These are phyloP conservation scores for Agaricales sp. DNA, from an alignment of 1,284 basidiomycete species.

Conservation along the genomic window DNA sequence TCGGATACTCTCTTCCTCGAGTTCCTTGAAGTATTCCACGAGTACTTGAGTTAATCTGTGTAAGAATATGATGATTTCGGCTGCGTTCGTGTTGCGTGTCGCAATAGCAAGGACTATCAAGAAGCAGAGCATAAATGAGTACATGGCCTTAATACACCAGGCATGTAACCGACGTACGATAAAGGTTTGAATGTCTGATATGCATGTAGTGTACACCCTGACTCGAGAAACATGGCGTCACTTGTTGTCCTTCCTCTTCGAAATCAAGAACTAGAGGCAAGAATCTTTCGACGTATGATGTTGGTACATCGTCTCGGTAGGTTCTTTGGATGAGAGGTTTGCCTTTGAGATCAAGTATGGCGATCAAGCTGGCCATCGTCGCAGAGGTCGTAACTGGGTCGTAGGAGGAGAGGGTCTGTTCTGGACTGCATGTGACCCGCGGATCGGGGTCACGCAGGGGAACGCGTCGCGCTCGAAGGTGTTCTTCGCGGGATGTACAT, in stretches of 20 bases:
- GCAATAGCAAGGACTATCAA: conserved; percentile 84
- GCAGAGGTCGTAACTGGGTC: too few relatives aligned
- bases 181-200: conserved; percentile 95
- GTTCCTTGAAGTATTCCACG: conserved; percentile 98
- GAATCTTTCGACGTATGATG: conserved; percentile 88
- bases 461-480: too few relatives aligned
- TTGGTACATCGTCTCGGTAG: conserved; percentile 92
- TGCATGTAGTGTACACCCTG: conserved; percentile 98
- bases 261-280: conserved; percentile 92
- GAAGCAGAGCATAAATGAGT: conserved; percentile 5
- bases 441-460: too few relatives aligned
- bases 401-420: too few relatives aligned
- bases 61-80: conserved; percentile 94
- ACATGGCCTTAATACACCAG: not conserved
- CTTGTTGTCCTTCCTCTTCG: conserved; percentile 94
- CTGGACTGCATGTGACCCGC: too few relatives aligned
- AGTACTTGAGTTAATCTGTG: conserved; percentile 87
- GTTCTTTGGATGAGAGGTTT: conserved; percentile 98
- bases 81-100: conserved; percentile 92
- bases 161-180: conserved; percentile 50
- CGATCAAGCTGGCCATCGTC: conserved; percentile 60
- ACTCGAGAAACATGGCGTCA: conserved; percentile 91
- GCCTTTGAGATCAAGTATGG: conserved; percentile 97
- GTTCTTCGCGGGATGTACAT: too few relatives aligned
- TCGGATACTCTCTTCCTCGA: conserved; percentile 97